phyloP scores from a whole-genome alignment of 371 early-diverging fungal genomes.

The Rhizopus arrhizus region DNA sequence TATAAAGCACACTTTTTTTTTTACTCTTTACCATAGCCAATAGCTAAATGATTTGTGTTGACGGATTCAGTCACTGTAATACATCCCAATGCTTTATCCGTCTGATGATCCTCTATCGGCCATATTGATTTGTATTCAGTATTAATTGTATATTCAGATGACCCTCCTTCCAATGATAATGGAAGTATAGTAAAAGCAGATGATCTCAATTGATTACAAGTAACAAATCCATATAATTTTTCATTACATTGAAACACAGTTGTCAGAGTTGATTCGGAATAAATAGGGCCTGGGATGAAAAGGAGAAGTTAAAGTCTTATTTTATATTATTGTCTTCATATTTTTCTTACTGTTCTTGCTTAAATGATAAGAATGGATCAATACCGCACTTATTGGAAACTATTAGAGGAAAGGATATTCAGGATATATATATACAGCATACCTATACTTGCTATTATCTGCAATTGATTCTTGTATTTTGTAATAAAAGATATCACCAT shows the following conservation, averaged over 20 bases:
- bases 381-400: conserved; percentile 17
- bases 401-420: background rate
- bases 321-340: background rate
- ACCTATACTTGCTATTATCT: conserved; percentile 23
- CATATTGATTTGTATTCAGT: conserved; percentile 32
- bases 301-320: background rate
- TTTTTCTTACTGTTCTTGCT: conserved; percentile 23
- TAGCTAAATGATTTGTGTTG: conserved; percentile 55
- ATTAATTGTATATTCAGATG: background rate
- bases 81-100: conserved; percentile 32
- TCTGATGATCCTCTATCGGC: conserved; percentile 30
- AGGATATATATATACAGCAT: background rate
- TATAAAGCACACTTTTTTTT: background rate
- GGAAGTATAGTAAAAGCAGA: conserved; percentile 26
- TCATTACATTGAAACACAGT: background rate
- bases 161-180: conserved; percentile 1
- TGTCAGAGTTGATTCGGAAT: background rate
- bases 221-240: conserved; percentile 18
- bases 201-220: conserved; percentile 27
- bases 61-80: conserved; percentile 57
- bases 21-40: conserved; percentile 54
- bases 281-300: background rate
- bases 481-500: conserved; percentile 42
- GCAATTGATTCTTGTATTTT: conserved; percentile 21
- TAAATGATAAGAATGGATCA: conserved; percentile 29